phyloP scores from a whole-genome alignment of 345 rosid genomes.

The Pistacia atlantica region DNA sequence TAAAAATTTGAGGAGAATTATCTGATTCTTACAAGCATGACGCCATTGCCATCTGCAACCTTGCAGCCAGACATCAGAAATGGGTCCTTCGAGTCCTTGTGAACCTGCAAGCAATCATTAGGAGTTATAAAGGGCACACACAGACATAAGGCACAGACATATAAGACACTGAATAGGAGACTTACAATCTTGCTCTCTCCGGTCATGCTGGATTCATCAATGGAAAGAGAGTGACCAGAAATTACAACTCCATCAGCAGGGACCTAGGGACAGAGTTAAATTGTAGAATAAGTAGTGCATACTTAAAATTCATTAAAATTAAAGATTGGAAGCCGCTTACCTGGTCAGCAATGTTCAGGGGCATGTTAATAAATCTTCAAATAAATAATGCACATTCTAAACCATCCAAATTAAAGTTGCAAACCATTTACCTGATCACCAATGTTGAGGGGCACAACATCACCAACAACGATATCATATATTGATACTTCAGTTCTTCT shows the following conservation, averaged over 20 bases:
- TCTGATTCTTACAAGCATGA: constrained; percentile 70
- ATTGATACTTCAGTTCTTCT: constrained; percentile 83
- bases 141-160: too few relatives aligned
- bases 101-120: constrained; percentile 52
- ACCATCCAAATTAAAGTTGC: constrained; percentile 10
- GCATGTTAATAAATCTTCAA: background rate
- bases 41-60: constrained; percentile 96
- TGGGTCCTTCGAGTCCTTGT: constrained; percentile 74
- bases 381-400: background rate
- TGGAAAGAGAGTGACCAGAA: constrained; percentile 78
- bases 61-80: constrained; percentile 99
- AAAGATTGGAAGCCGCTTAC: too few relatives aligned
- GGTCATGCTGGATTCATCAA: constrained; percentile 99
- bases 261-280: constrained; percentile 46
- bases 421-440: constrained; percentile 82
- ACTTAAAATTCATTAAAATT: too few relatives aligned
- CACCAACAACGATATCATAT: constrained; percentile 95
- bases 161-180: constrained; percentile 3
- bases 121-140: constrained; percentile 7
- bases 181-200: constrained; percentile 97
- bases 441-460: constrained; percentile 87
- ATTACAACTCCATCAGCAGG: constrained; percentile 95
- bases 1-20: background rate
- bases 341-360: too few relatives aligned
- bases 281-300: background rate